Base-by-base conservation (phyloP, 805 yeast species). In the Yarrowia sp. region DNA sequence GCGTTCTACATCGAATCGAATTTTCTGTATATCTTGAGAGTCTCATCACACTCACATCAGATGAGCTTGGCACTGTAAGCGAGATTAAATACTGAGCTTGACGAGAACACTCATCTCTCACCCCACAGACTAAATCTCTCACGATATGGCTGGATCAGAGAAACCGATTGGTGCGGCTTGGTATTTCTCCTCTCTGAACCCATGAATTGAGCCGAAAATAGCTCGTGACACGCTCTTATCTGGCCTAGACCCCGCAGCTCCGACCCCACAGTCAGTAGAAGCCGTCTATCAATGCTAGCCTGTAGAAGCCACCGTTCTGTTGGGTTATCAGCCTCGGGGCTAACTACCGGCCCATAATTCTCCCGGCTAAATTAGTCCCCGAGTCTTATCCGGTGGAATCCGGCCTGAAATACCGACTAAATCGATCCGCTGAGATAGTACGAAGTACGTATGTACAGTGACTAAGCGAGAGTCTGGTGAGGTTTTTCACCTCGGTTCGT, bases 321-420 rank as follows among this genome's bases (percentile, higher is more conserved):
- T 53, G 58, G 58, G 58, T 36, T 36, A 12, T 36, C 26, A 5
- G 7, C 36, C n/a, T 38, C 58, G 16, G n/a, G 32, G 32, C 32
- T 26, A 26, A 38, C 43, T 36, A 38, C 42, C 7, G 32, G 32
- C 7, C 32, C 32, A 32, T 11, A 7, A 49, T 48, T 14, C 16
- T 35, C 59, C 45, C 59, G 45, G 32, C 59, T 53, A 53, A 40
- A 40, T 53, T 53, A 53, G 59, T 16, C 59, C 59, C 59, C 59
- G 35, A 16, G 7, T 14, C 15, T 40, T 8, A 19, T 26, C 59
- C 58, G 58, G 59, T 7, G n/a, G 36, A 38, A 40, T 19, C 45
- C 45, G 59, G 19, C 4, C 16, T 14, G 4, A 19, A 16, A 16
- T 2, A 0, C 3, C 19, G 19, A 19, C 42, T 36, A 53, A 52